Percentiles rank a stretch among this genome's conserved stretches.
phyloP scores from a whole-genome alignment of 179 eudicot genomes.

The Sideroxylon spinosum region DNA sequence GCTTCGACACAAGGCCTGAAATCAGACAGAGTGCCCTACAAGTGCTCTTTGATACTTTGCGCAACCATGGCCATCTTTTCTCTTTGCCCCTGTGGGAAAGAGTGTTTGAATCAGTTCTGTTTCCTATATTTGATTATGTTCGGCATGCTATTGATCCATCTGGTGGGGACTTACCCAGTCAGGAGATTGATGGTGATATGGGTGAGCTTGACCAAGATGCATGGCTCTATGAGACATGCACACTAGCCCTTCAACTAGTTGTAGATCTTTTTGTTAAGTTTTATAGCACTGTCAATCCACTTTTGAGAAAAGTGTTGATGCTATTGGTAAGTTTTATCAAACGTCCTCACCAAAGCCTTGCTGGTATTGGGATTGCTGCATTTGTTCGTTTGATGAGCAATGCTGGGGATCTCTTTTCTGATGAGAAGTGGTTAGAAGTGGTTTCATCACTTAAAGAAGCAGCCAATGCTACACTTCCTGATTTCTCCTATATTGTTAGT shows the following conservation, averaged over 20 bases:
- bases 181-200: conserved; percentile 36
- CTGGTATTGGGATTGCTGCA: conserved; percentile 96
- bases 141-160: conserved; percentile 82
- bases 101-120: conserved; percentile 88
- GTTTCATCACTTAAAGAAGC: conserved; percentile 80
- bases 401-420: conserved; percentile 83
- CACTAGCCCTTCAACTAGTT: conserved; percentile 79
- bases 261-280: conserved; percentile 92
- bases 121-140: conserved; percentile 93
- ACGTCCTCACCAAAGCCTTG: conserved; percentile 97
- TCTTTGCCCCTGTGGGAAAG: conserved; percentile 91
- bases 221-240: conserved; percentile 98
- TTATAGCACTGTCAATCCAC: conserved; percentile 78
- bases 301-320: conserved; percentile 69
- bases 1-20: conserved; percentile 97
- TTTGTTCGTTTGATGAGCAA: conserved; percentile 89
- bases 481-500: conserved; percentile 55
- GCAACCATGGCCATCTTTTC: conserved; percentile 90
- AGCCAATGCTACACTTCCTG: conserved; percentile 74
- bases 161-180: conserved; percentile 43
- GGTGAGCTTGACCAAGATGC: conserved; percentile 84
- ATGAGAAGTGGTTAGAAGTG: conserved; percentile 88
- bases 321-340: conserved; percentile 80
- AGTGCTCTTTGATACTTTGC: conserved; percentile 82
- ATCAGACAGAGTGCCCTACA: conserved; percentile 85